Conservation (phyloP, 345 rosid species). For the Eucalyptus regnans region DNA sequence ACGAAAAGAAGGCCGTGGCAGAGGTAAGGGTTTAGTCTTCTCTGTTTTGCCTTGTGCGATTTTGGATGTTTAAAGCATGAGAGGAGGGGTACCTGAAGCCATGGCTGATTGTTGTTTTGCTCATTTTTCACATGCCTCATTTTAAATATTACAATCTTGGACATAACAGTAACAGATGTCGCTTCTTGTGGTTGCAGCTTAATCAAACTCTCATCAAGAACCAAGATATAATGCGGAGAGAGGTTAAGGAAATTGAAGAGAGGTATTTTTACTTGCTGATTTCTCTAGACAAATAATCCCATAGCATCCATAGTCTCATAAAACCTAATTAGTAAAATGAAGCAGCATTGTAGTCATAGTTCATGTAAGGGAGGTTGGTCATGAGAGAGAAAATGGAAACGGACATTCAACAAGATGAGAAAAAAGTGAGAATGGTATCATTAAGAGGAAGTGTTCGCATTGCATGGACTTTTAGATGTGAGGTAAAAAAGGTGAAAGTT, state of each 20-base stretch:
- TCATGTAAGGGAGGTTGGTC: not conserved
- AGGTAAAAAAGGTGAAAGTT: not conserved
- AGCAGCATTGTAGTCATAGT: not conserved
- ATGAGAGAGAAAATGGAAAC: not conserved
- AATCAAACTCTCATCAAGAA: constrained; percentile 62
- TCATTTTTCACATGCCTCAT: not conserved
- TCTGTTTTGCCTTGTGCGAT: not conserved
- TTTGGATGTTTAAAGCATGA: not conserved
- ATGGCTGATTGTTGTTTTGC: not conserved
- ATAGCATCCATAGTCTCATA: not conserved
- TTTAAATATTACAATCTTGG: not conserved
- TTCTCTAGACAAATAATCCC: not conserved
- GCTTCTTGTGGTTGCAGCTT: constrained; percentile 12
- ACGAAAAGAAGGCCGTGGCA: constrained; percentile 49
- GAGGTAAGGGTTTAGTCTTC: constrained; percentile 27
- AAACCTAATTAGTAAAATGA: not conserved
- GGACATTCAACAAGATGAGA: not conserved
- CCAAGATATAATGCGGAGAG: constrained; percentile 55
- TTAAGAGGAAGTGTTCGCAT: not conserved
- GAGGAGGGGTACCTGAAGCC: not conserved
- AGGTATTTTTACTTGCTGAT: constrained; percentile 26
- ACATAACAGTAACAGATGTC: not conserved
- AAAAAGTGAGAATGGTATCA: not conserved
- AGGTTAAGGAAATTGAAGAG: constrained; percentile 66
- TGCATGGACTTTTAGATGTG: not conserved